These are phyloP conservation scores for Asterophora parasitica DNA, from an alignment of 768 basidiomycete species.

Conservation along the genomic window DNA sequence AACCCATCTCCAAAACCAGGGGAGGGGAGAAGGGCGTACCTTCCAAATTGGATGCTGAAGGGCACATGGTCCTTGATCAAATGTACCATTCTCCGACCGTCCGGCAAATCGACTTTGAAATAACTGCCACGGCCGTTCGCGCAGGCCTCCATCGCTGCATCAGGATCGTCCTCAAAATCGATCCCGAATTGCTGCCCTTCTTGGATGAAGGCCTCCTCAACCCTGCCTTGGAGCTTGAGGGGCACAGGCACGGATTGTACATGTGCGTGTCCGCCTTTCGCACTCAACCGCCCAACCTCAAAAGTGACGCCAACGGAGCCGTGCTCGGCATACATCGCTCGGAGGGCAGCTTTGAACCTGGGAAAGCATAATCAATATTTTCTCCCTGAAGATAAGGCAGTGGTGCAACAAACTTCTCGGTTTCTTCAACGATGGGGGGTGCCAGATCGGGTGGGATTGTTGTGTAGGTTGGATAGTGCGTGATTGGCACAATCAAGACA, in stretches of 20 bases:
- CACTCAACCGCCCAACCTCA: slow-evolving; percentile 79
- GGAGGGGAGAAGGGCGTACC: slow-evolving; percentile 51
- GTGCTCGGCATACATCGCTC: slow-evolving; percentile 66
- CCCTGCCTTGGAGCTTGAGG: slow-evolving; percentile 47
- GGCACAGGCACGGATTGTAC: slow-evolving; percentile 84
- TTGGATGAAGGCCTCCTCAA: slow-evolving; percentile 68
- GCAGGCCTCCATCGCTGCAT: slow-evolving; percentile 51
- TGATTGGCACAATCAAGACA: slow-evolving; percentile 88
- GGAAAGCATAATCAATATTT: slow-evolving; percentile 5
- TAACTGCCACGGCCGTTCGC: slow-evolving; percentile 65
- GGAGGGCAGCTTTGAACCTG: slow-evolving; percentile 79
- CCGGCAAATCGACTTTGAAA: slow-evolving; percentile 88
- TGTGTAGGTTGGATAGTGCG: slow-evolving; percentile 85
- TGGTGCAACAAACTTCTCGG: slow-evolving; percentile 52
- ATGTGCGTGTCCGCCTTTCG: slow-evolving; percentile 93
- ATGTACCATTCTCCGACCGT: slow-evolving; percentile 82
- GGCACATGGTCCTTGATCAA: slow-evolving; percentile 70
- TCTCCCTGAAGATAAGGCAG: neutral
- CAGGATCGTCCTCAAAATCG: slow-evolving; percentile 70
- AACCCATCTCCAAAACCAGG: neutral
- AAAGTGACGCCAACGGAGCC: slow-evolving; percentile 70
- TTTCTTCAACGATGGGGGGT: slow-evolving; percentile 73
- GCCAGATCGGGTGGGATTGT: slow-evolving; percentile 79
- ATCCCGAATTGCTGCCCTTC: slow-evolving; percentile 66
- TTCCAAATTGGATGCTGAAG: slow-evolving; percentile 91